These are phyloP conservation scores for carrot (Daucus carota) DNA, from an alignment of 129 eudicot genomes.

Conservation along the genomic window DNA sequence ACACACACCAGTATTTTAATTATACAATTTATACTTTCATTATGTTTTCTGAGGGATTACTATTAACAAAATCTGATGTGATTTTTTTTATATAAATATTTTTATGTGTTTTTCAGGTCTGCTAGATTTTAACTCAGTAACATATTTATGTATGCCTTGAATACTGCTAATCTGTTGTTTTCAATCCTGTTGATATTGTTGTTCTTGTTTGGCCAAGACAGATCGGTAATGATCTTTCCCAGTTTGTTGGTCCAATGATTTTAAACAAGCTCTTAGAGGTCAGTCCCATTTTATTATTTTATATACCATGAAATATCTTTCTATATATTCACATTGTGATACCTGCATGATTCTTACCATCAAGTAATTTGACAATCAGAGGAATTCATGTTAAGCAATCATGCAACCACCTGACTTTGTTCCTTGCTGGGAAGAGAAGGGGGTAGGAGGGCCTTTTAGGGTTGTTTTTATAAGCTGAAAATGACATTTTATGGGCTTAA, in stretches of 20 bases:
- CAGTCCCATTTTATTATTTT: constrained; percentile 10
- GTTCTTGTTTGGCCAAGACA: constrained; percentile 20
- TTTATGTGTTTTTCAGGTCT: neutral
- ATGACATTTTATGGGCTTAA: too few relatives aligned
- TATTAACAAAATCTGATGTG: neutral
- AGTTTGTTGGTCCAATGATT: constrained; percentile 73
- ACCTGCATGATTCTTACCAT: neutral
- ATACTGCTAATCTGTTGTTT: neutral
- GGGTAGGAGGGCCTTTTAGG: too few relatives aligned
- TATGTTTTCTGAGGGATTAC: neutral
- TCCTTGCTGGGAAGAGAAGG: neutral
- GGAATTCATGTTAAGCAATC: neutral
- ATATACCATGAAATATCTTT: neutral
- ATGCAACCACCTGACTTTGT: neutral
- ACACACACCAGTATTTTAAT: too few relatives aligned
- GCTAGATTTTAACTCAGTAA: neutral
- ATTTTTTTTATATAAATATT: neutral
- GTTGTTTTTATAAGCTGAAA: neutral
- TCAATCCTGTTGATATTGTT: neutral
- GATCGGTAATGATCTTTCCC: constrained; percentile 88
- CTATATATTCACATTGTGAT: neutral
- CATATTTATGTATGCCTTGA: neutral
- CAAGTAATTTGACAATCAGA: neutral
- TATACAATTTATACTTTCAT: neutral
- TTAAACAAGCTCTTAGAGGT: constrained; percentile 64